Evolutionary conservation across 257 asterid species (phyloP), one percentile per base, ranked within the genome.

Genomic region (Petunia axillaris): DNA sequence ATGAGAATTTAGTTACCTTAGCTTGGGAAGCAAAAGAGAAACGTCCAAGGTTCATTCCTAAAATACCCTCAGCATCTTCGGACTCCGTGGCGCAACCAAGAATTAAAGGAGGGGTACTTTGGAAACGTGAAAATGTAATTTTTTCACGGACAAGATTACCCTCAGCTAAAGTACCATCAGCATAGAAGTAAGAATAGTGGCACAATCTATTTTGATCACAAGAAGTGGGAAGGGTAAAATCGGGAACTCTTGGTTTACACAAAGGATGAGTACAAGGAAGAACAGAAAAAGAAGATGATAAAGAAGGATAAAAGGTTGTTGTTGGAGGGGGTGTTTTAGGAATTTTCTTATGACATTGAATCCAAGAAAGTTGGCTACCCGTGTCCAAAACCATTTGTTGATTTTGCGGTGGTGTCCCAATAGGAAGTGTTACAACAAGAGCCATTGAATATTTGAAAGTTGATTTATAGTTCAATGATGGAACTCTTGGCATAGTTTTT

Each of bases 361-460:
- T 89, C 98, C 98, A 95, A 0, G 97, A 90, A 8, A 95, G 96
- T 86, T 95, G 97, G 88, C 97, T 91, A 16, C 99, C 98, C 9
- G 98, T 95, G 85, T 95, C 99, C 81, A 95, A 41, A 3, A 93
- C 98, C 97, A 93, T 92, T 16, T 86, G 88, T 79, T 91, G 94
- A 1, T 80, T 66, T 89, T 95, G 99, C 13, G 98, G 94, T 57
- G 98, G 99, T 59, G 97, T 93, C 7, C 98, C 99, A 9, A 95
- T 91, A 1, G 97, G 94, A 37, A 95, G 93, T 10, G 93, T 87
- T 5, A 92, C 91, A 16, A 93, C 85, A 83, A 92, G 91, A 63
- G 97, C 97, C 97, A 92, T 88, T 4, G 98, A 90, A 82, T 93
- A 91, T 79, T 89, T 90, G 83, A 95, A 88, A 0, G 89, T 78